These are phyloP conservation scores for Pseudogymnoascus sp. DNA, from an alignment of 2,329 filamentous ascomycete species.

Conservation along the genomic window DNA sequence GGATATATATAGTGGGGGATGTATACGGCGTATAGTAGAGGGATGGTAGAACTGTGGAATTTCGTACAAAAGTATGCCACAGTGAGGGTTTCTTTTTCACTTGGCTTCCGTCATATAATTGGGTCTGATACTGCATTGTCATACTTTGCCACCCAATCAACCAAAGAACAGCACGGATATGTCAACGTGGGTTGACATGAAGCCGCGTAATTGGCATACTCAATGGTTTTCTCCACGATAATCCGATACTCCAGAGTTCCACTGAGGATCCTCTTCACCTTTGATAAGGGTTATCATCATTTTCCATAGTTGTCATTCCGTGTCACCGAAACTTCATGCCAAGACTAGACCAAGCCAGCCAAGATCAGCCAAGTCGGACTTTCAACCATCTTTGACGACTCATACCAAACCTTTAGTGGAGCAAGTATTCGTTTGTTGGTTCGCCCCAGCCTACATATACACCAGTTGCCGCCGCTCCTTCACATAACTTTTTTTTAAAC, in stretches of 20 bases:
- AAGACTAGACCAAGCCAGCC: background rate
- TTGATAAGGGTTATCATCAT: background rate
- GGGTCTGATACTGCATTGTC: background rate
- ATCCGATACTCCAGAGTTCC: background rate
- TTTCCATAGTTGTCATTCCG: background rate
- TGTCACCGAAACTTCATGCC: background rate
- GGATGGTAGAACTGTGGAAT: too few species aligned
- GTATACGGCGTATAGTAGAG: background rate
- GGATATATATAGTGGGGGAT: background rate
- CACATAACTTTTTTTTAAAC: background rate
- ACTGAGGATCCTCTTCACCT: background rate
- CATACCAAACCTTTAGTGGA: background rate
- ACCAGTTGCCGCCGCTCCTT: background rate
- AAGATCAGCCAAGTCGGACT: background rate
- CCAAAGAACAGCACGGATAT: background rate
- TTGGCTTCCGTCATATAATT: conserved; percentile 2
- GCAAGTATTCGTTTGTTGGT: background rate
- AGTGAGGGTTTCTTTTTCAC: background rate
- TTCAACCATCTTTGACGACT: background rate
- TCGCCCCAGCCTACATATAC: background rate
- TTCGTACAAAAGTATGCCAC: too few species aligned
- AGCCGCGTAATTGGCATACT: background rate
- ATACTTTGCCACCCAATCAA: background rate
- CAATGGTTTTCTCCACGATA: background rate
- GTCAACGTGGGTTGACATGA: background rate